Evolutionary conservation across 2,329 filamentous ascomycete genomes (phyloP).

Genomic region (Aureobasidium zeae): DNA sequence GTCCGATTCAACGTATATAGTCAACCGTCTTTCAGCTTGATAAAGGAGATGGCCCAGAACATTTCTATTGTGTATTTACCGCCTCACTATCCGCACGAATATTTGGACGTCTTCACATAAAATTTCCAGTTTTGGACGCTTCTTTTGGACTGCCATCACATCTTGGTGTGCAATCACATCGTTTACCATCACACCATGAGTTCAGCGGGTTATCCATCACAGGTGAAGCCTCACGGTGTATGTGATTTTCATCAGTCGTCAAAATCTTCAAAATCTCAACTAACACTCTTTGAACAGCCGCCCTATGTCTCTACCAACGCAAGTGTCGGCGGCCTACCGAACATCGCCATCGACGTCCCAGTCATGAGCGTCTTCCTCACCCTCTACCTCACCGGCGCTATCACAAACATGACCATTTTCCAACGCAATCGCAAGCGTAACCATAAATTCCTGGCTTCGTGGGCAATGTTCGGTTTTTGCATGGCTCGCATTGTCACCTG

Average conservation of each 20-base stretch:
- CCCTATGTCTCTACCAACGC: slow-evolving; percentile 24
- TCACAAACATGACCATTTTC: slow-evolving; percentile 35
- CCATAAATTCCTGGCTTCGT: slow-evolving; percentile 36
- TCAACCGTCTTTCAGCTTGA: too few species aligned
- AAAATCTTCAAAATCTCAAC: background rate
- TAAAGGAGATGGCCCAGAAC: too few species aligned
- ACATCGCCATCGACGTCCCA: slow-evolving; percentile 32
- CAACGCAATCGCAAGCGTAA: slow-evolving; percentile 29
- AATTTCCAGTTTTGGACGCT: too few species aligned
- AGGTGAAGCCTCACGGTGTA: too few species aligned
- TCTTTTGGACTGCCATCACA: too few species aligned
- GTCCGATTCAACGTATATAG: too few species aligned
- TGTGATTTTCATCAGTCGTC: slow-evolving; percentile 16
- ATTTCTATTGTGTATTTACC: too few species aligned
- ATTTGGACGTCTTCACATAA: too few species aligned
- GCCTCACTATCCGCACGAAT: too few species aligned
- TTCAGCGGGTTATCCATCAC: too few species aligned
- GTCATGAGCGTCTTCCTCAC: slow-evolving; percentile 33
- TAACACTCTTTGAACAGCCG: slow-evolving; percentile 9
- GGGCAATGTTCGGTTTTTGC: slow-evolving; percentile 36
- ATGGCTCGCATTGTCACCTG: slow-evolving; percentile 36
- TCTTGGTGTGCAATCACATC: too few species aligned
- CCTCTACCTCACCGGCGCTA: slow-evolving; percentile 34
- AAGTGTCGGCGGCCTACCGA: slow-evolving; percentile 31
- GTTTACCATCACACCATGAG: too few species aligned